A percentile compares a stretch with the other conserved stretches of the same genome.
Evolutionary conservation across 208 protist genomes (phyloP).

Genomic region (Acanthamoeba castellanii): DNA sequence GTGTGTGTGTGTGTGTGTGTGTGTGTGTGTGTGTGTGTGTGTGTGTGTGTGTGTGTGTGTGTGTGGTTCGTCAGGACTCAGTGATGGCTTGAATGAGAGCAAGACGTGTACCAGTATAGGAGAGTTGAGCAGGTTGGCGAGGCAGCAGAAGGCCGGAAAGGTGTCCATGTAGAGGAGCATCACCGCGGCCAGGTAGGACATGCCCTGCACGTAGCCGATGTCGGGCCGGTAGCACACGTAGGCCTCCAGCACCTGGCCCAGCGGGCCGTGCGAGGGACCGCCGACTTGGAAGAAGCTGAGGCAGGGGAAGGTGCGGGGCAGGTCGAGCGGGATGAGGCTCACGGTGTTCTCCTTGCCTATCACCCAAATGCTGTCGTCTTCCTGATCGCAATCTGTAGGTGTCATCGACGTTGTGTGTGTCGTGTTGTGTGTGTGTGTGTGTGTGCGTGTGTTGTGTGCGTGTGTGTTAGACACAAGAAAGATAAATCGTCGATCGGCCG

Average conservation of each 20-base stretch:
- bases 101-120: constrained; percentile 72
- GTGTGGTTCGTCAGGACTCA: too few species aligned
- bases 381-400: neutral
- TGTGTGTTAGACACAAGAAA: too few species aligned
- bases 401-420: neutral
- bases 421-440: neutral
- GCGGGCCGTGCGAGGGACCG: constrained; percentile 79
- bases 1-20: too few species aligned
- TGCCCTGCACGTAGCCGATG: constrained; percentile 53
- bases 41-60: too few species aligned
- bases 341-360: constrained; percentile 77
- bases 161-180: constrained; percentile 85
- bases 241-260: constrained; percentile 84
- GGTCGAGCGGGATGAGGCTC: constrained; percentile 81
- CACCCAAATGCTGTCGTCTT: neutral
- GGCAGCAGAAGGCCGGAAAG: constrained; percentile 80
- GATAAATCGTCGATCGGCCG: too few species aligned
- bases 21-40: too few species aligned
- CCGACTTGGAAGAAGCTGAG: constrained; percentile 83
- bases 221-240: constrained; percentile 83
- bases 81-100: too few species aligned
- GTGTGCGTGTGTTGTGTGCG: neutral
- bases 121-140: constrained; percentile 84
- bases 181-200: constrained; percentile 74
- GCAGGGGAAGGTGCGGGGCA: constrained; percentile 82